Evolutionary conservation across 129 eudicot species (phyloP).

Genomic region (Flaveria robusta): DNA sequence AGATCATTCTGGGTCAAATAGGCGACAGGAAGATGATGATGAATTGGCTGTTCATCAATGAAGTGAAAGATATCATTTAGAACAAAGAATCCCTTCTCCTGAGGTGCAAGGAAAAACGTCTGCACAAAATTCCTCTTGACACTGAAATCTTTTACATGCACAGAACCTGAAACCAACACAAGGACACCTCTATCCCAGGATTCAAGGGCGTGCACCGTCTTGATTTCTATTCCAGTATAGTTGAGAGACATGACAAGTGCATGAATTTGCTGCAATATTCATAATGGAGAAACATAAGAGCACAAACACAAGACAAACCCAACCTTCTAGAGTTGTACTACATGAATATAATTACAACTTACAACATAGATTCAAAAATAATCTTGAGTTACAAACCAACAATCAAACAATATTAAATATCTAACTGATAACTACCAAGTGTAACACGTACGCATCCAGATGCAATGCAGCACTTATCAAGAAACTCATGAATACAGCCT

Average conservation of each 20-base stretch:
- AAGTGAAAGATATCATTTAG: constrained; percentile 82
- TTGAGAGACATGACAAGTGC: constrained; percentile 69
- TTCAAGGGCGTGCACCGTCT: constrained; percentile 70
- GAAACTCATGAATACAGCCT: constrained; percentile 2
- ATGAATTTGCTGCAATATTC: constrained; percentile 72
- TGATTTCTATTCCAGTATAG: constrained; percentile 71
- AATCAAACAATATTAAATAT: neutral
- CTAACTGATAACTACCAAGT: constrained; percentile 1
- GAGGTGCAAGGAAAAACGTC: constrained; percentile 88
- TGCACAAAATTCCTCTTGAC: constrained; percentile 72
- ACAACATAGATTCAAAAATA: neutral
- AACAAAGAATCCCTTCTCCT: constrained; percentile 84
- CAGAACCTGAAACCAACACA: constrained; percentile 76
- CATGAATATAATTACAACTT: neutral
- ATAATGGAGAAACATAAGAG: neutral
- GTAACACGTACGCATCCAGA: neutral
- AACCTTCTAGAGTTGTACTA: neutral
- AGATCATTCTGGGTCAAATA: constrained; percentile 66
- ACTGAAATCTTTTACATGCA: constrained; percentile 51
- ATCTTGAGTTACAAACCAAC: no score
- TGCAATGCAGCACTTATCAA: neutral
- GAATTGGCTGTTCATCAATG: constrained; percentile 71
- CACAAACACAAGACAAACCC: neutral
- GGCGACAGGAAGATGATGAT: constrained; percentile 66
- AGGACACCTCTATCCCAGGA: constrained; percentile 89